Evolutionary conservation across 2,329 filamentous ascomycete genomes (phyloP).

Genomic region (Aspergillus awamori): DNA sequence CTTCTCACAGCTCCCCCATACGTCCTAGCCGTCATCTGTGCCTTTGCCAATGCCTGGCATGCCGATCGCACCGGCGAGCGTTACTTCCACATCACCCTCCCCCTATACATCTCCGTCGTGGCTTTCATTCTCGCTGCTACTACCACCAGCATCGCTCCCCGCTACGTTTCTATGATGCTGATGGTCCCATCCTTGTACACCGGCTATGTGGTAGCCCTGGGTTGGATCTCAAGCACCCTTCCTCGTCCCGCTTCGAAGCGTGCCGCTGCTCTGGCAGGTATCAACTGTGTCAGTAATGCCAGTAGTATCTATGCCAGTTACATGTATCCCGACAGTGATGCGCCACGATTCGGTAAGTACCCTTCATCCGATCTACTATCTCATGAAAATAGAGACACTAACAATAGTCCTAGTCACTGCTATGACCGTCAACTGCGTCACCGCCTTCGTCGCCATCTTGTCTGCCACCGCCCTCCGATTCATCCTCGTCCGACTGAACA

Average conservation of each 20-base stretch:
- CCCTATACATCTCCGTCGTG: slow-evolving; percentile 62
- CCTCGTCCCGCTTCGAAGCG: slow-evolving; percentile 76
- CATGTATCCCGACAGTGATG: slow-evolving; percentile 61
- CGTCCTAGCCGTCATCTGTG: slow-evolving; percentile 61
- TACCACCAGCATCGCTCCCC: slow-evolving; percentile 61
- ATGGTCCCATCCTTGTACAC: slow-evolving; percentile 68
- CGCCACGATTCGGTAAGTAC: slow-evolving; percentile 44
- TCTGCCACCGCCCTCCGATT: slow-evolving; percentile 65
- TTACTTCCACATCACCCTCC: slow-evolving; percentile 67
- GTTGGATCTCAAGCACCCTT: slow-evolving; percentile 77
- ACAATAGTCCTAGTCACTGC: slow-evolving; percentile 52
- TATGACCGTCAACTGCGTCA: slow-evolving; percentile 69
- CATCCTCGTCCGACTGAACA: slow-evolving; percentile 67
- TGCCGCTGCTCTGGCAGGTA: slow-evolving; percentile 71
- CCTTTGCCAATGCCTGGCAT: slow-evolving; percentile 68
- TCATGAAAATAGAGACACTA: background rate
- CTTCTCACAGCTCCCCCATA: slow-evolving; percentile 69
- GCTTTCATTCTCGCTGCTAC: slow-evolving; percentile 70
- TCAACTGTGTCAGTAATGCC: slow-evolving; percentile 72
- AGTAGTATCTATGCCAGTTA: slow-evolving; percentile 71
- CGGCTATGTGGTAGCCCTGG: slow-evolving; percentile 67
- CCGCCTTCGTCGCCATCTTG: slow-evolving; percentile 64
- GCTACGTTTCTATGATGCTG: slow-evolving; percentile 73
- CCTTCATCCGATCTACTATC: slow-evolving; percentile 6
- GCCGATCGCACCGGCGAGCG: slow-evolving; percentile 72